A percentile compares a stretch with the other conserved stretches of the same genome.
Evolutionary conservation across 495 filamentous ascomycete species (phyloP).

Genomic region (Hypoxylon fragiforme): DNA sequence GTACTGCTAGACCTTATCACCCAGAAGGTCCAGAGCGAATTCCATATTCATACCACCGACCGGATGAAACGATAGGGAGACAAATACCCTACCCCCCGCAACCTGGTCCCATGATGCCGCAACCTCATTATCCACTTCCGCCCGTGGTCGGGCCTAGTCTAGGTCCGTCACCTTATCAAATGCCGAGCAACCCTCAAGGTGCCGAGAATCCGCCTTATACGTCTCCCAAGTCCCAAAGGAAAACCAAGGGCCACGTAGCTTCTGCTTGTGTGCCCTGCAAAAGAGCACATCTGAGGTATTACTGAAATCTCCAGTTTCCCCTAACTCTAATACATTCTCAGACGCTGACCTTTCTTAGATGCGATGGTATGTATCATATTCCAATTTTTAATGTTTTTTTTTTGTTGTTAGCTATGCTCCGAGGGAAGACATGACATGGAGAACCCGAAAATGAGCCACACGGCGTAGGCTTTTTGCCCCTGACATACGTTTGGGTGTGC

Average conservation of each 20-base stretch:
- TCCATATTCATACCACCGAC: conserved; percentile 43
- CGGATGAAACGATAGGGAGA: conserved; percentile 41
- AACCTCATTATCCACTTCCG: conserved; percentile 41
- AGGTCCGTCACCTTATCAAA: conserved; percentile 41
- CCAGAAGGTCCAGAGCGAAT: conserved; percentile 45
- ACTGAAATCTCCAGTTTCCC: conserved; percentile 26
- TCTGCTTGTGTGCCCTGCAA: conserved; percentile 98
- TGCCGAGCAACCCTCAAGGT: conserved; percentile 37
- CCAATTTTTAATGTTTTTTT: conserved; percentile 13
- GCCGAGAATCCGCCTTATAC: conserved; percentile 44
- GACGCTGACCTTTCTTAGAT: conserved; percentile 43
- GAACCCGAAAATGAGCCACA: not conserved
- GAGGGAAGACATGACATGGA: not conserved
- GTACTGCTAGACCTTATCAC: conserved; percentile 37
- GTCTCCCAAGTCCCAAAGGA: conserved; percentile 70
- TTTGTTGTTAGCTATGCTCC: conserved; percentile 8
- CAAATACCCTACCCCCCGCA: conserved; percentile 44
- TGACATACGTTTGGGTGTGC: too few relatives aligned
- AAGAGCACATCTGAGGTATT: conserved; percentile 80
- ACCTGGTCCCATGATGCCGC: conserved; percentile 34
- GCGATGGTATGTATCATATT: conserved; percentile 52
- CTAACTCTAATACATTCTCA: conserved; percentile 4
- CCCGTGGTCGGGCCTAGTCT: conserved; percentile 40
- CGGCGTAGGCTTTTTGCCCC: too few relatives aligned
- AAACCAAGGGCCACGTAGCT: conserved; percentile 93